Conservation (phyloP, 2,329 filamentous ascomycete species). For the Neofusicoccum parvum region DNA sequence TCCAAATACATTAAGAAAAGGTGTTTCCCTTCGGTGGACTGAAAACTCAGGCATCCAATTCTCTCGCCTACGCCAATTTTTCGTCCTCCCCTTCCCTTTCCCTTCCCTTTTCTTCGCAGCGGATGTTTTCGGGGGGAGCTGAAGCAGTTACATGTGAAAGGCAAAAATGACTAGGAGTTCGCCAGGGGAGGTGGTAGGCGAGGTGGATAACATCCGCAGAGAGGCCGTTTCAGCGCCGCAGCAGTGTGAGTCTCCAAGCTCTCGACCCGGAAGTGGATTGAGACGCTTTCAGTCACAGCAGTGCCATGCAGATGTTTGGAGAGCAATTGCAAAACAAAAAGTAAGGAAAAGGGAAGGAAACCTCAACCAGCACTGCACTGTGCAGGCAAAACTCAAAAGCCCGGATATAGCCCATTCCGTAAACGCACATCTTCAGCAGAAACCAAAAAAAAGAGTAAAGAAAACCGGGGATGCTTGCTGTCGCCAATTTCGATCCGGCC, state of each 20-base stretch:
- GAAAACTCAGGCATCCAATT: conserved; percentile 12
- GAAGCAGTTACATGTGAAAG: conserved; percentile 6
- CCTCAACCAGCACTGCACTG: background rate
- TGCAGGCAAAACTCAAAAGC: conserved; percentile 13
- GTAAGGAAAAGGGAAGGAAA: background rate
- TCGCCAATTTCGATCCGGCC: background rate
- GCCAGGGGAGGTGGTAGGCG: background rate
- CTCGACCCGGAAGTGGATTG: conserved; percentile 7
- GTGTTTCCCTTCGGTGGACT: background rate
- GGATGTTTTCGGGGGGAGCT: background rate
- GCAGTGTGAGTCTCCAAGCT: conserved; percentile 9
- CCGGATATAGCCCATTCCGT: conserved; percentile 18
- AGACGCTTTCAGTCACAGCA: conserved; percentile 15
- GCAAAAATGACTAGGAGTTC: background rate
- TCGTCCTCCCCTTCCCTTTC: background rate
- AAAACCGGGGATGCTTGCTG: background rate
- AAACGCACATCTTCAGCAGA: conserved; percentile 17
- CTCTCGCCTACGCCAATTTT: conserved; percentile 11
- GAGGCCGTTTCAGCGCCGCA: conserved; percentile 14
- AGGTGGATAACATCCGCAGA: conserved; percentile 4
- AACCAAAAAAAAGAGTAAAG: background rate
- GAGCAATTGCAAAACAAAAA: conserved; percentile 5
- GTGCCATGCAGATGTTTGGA: conserved; percentile 16
- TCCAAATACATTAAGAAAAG: conserved; percentile 13
- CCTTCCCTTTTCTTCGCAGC: background rate